Evolutionary conservation across 331 rosid species (phyloP), one percentile per base, ranked within the genome.

Genomic region (Quercus lobata): DNA sequence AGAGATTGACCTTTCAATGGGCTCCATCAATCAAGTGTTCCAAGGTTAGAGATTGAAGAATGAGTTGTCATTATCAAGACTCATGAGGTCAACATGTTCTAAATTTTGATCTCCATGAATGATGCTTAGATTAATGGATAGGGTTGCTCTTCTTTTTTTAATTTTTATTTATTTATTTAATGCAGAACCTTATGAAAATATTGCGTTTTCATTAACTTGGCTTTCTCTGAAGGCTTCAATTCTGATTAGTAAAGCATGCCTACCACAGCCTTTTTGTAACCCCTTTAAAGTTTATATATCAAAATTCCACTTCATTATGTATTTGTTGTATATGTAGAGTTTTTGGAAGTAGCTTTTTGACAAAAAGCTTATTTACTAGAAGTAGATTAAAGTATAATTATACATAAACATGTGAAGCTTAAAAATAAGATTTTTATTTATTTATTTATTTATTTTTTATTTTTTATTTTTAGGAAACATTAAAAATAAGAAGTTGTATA

Each of bases 1-100:
- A 71, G 97, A 89, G 84, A 91, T 91, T 84, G 97, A 91, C 82
- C 85, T 91, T 72, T 89, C 96, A 30, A 73, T 83, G 83, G 88
- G 92, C 74, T 89, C 90, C 70, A 83, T 73, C 52, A 83, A 82
- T 41, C 46, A 12, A 11, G 75, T 57, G 71, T 83, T 74, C 81
- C 81, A 80, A 82, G 85, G 81, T 75, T 83, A 73, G 77, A 80
- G 76, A 74, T 80, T 74, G 79, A 87, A 72, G 85, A 85, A 60
- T 80, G 73, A 88, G 57, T 22, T 66, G 22, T 16, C 70, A 78
- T 34, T 56, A 56, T 74, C 66, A 72, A 58, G 57, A 73, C 56
- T 74, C 66, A 72, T 55, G 57, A 73, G 83, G 71, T 75, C 76
- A 58, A 35, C 32, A 17, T 74, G 73, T 63, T 82, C 62, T 22